A percentile compares a stretch with the other conserved stretches of the same genome.
Evolutionary conservation across 2,329 filamentous ascomycete genomes (phyloP).

Genomic region (Pseudogymnoascus sp.): DNA sequence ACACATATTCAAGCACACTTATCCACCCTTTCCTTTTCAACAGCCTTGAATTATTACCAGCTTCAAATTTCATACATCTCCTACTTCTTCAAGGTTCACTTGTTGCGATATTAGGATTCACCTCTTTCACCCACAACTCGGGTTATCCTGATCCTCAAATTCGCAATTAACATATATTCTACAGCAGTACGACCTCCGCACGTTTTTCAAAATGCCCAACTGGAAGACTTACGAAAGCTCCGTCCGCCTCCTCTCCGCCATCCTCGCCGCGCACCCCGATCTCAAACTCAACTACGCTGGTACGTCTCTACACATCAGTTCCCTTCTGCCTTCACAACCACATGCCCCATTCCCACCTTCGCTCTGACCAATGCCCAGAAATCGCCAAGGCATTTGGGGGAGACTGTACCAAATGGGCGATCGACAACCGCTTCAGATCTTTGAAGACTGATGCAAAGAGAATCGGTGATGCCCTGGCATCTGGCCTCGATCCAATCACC

Average conservation of each 20-base stretch:
- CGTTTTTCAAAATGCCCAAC: slow-evolving; percentile 42
- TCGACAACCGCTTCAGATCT: slow-evolving; percentile 37
- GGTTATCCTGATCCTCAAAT: neutral
- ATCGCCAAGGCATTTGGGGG: slow-evolving; percentile 28
- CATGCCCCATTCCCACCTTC: neutral
- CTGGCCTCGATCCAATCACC: slow-evolving; percentile 32
- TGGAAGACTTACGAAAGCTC: slow-evolving; percentile 57
- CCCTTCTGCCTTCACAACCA: slow-evolving; percentile 15
- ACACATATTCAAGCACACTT: neutral
- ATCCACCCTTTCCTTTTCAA: neutral
- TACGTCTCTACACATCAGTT: slow-evolving; percentile 35
- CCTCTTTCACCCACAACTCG: neutral
- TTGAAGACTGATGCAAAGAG: slow-evolving; percentile 36
- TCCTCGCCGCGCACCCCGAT: slow-evolving; percentile 51
- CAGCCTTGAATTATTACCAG: neutral
- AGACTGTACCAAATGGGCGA: slow-evolving; percentile 30
- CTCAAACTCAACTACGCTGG: slow-evolving; percentile 56
- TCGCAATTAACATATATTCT: neutral
- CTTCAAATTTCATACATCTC: neutral
- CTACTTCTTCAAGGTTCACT: neutral
- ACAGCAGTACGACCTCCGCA: neutral
- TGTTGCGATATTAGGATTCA: neutral
- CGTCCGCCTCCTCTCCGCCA: slow-evolving; percentile 53
- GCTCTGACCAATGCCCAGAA: slow-evolving; percentile 17
- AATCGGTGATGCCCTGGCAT: slow-evolving; percentile 29